Evolutionary conservation across 2,329 filamentous ascomycete species (phyloP), one percentile per base, ranked within the genome.

Genomic region (Elsinoe fawcettii): DNA sequence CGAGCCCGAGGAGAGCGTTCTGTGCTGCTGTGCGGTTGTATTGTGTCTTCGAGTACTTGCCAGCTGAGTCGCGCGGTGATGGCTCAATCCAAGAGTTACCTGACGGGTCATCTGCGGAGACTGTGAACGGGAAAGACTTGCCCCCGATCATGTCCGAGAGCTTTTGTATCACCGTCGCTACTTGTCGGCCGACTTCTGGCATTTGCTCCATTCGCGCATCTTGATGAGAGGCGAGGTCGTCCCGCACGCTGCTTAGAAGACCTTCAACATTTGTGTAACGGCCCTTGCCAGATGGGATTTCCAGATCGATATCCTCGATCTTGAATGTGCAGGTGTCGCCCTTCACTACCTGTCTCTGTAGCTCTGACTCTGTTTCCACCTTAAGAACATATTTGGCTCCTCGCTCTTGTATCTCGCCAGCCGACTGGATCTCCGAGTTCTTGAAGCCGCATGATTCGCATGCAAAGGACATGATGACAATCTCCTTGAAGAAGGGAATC

Each of bases 71-170:
- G 25, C 73, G 66, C 60, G 88, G 82, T 62, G 90, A 87, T 12
- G 93, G 93, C 49, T 95, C 87, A 66, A 99, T 96, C 80, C 91
- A 97, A 1, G 90, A 96, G 78, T 99, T 99, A 56, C 93, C 93
- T 0, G 91, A 88, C 2, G 89, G 87, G 69, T 99, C 93, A 69
- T 99, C 90, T 49, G 96, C 77, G 39, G 83, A 86, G 51, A 99
- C 74, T 53, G 89, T 87, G 79, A 99, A 96, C 22, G 93, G 93
- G 69, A 95, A 91, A 5, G 80, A 79, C 25, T 85, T 79, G 51
- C 90, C 88, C 2, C 81, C 80, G 8, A 95, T 74, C 84, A 97
- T 96, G 57, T 85, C 81, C 59, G 82, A 80, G 12, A 90, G 80
- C 64, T 84, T 87, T 44, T 80, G 71, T 60, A 97, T 86, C 54